Evolutionary conservation across 129 eudicot genomes (phyloP).

Genomic region (Pittosporum tobira): DNA sequence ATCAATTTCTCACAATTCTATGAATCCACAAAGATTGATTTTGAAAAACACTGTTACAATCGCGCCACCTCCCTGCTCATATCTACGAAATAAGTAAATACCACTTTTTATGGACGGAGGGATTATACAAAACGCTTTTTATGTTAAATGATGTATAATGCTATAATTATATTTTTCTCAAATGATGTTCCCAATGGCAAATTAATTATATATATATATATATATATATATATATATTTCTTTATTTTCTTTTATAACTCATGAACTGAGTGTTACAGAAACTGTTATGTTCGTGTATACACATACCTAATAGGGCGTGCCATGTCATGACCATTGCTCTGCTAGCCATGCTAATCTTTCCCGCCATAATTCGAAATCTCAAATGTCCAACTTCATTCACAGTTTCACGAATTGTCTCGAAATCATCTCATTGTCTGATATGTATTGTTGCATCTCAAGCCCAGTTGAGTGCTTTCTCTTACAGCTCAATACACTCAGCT

Average conservation of each 20-base stretch:
- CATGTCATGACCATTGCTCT: no score
- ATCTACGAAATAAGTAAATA: no score
- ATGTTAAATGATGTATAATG: no score
- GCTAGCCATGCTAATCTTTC: conserved; percentile 12
- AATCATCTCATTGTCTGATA: conserved; percentile 14
- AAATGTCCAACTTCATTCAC: conserved; percentile 3
- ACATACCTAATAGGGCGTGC: no score
- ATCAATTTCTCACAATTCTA: no score
- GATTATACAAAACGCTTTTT: no score
- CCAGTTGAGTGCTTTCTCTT: conserved; percentile 8
- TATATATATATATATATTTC: neutral
- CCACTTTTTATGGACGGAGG: no score
- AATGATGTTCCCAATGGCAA: neutral
- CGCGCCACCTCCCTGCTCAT: no score
- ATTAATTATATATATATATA: neutral
- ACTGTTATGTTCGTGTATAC: neutral
- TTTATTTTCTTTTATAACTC: no score
- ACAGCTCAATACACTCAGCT: conserved; percentile 13
- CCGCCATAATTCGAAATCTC: conserved; percentile 17
- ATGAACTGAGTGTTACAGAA: neutral
- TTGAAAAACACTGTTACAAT: no score
- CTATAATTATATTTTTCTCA: no score
- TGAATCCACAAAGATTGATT: no score
- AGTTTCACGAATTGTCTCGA: conserved; percentile 4
- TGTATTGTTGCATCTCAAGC: neutral